Percentiles rank a stretch among this genome's conserved stretches.
phyloP scores from a whole-genome alignment of 2,329 filamentous ascomycete species.

The Hymenotorrendiella dingleyae region DNA sequence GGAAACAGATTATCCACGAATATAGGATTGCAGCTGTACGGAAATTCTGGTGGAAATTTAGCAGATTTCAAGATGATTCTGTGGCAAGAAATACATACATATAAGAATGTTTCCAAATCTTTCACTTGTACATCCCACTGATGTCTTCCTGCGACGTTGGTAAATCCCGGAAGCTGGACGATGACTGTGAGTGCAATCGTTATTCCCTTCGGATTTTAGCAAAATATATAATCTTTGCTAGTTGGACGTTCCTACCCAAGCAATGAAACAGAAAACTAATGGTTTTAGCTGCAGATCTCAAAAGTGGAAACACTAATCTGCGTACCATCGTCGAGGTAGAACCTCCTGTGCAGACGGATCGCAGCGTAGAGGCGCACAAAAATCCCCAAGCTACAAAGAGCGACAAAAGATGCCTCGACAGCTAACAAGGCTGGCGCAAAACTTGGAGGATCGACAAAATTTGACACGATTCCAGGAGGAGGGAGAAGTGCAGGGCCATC shows the following conservation, averaged over 20 bases:
- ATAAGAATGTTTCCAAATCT: not conserved
- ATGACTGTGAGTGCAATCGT: too few relatives aligned
- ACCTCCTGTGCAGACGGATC: not conserved
- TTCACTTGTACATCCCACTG: constrained; percentile 2
- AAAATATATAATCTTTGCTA: not conserved
- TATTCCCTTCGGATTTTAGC: too few relatives aligned
- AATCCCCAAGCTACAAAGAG: not conserved
- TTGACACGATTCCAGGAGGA: not conserved
- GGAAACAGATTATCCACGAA: too few relatives aligned
- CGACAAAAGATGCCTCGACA: not conserved
- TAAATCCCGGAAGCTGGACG: not conserved
- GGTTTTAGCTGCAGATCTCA: not conserved
- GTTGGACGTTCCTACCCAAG: not conserved
- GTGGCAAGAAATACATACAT: not conserved
- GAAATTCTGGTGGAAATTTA: too few relatives aligned
- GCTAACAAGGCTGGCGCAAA: not conserved
- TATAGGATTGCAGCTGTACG: too few relatives aligned
- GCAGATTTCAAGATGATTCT: too few relatives aligned
- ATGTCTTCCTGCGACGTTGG: not conserved
- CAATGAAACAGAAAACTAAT: not conserved
- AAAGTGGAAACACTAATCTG: not conserved
- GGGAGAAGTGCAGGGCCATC: not conserved
- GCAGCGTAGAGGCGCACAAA: not conserved
- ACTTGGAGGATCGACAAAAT: not conserved
- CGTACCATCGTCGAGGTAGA: not conserved